Conservation (phyloP, 2,329 filamentous ascomycete genomes). For the Sphaceloma murrayae region DNA sequence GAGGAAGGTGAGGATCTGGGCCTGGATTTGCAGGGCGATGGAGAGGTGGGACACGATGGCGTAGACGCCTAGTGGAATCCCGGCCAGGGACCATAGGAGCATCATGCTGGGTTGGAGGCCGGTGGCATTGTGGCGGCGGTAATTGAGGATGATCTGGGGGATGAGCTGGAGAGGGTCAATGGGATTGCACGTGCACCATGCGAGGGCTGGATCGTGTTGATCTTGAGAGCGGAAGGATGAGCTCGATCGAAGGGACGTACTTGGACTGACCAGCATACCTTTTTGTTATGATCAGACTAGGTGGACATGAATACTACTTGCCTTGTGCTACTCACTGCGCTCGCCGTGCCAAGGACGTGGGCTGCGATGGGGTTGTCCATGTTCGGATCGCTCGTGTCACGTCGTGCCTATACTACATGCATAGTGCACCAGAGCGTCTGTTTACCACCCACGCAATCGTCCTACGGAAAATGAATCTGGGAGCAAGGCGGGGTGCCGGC, state of each 20-base stretch:
- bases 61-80: constrained; percentile 56
- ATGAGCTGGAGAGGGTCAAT: constrained; percentile 44
- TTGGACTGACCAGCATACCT: constrained; percentile 47
- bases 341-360: constrained; percentile 50
- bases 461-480: not conserved
- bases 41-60: constrained; percentile 48
- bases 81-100: constrained; percentile 60
- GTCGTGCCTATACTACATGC: not conserved
- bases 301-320: not conserved
- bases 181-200: not conserved
- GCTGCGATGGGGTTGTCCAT: constrained; percentile 50
- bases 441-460: not conserved
- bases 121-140: constrained; percentile 53
- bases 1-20: constrained; percentile 45
- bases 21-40: constrained; percentile 45
- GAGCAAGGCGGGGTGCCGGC: not conserved
- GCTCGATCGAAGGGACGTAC: not conserved
- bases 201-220: not conserved
- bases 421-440: not conserved
- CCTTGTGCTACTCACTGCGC: constrained; percentile 32
- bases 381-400: not conserved
- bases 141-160: constrained; percentile 61
- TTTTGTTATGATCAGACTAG: constrained; percentile 19
- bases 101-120: constrained; percentile 62
- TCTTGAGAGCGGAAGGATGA: no score